Conservation (phyloP, 768 basidiomycete genomes). For the Auricularia sp. region DNA sequence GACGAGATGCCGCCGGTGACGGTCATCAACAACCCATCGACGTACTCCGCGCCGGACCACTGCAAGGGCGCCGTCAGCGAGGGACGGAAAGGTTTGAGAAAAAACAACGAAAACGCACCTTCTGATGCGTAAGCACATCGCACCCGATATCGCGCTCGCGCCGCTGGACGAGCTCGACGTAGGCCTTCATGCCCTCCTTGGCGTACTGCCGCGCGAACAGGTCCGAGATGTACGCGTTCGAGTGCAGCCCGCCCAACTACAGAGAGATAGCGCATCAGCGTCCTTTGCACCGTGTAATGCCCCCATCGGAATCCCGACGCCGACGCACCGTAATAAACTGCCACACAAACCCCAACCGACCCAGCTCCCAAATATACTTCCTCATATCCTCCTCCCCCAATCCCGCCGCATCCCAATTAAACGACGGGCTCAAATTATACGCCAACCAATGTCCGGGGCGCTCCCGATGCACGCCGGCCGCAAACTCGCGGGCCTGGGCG, state of each 20-base stretch:
- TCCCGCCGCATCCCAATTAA: constrained; percentile 93
- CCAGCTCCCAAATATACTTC: constrained; percentile 83
- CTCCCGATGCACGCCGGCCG: constrained; percentile 71
- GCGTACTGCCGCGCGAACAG: constrained; percentile 82
- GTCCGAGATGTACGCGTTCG: constrained; percentile 94
- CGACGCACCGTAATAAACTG: constrained; percentile 89
- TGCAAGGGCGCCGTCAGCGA: constrained; percentile 21
- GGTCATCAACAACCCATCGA: constrained; percentile 85
- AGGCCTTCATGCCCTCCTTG: constrained; percentile 97
- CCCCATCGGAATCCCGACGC: neutral
- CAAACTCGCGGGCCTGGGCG: constrained; percentile 85
- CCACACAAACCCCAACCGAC: constrained; percentile 95
- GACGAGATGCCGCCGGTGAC: constrained; percentile 96
- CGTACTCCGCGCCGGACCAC: constrained; percentile 95
- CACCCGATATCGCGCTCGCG: constrained; percentile 88
- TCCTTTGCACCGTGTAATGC: neutral
- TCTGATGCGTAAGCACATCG: constrained; percentile 96
- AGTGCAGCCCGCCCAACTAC: constrained; percentile 92
- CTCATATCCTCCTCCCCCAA: constrained; percentile 79
- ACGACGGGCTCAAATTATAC: constrained; percentile 90
- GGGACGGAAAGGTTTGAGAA: no score
- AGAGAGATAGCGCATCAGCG: constrained; percentile 4
- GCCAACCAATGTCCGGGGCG: constrained; percentile 91
- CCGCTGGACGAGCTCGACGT: constrained; percentile 88
- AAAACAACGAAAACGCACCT: constrained; percentile 37